Evolutionary conservation across 164 flowering plant genomes (phyloP), one percentile per base, ranked within the genome.

Genomic region (Umbellularia californica): DNA sequence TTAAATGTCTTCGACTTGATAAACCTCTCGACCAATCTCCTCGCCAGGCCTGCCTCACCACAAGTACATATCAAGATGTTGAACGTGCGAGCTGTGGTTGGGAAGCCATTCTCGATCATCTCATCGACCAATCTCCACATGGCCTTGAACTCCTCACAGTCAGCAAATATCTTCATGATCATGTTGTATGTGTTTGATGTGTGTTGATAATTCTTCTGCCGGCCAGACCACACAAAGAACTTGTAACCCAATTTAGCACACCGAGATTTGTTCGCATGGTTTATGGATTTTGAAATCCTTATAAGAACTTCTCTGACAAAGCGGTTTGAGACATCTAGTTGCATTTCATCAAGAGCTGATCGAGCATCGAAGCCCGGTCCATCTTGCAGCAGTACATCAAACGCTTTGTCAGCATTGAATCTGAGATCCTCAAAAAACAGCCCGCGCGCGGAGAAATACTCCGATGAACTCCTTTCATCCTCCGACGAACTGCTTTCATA

Each of bases 91-190:
- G 94, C 95, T 12, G 98, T 90, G 6, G 82, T 82, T 1, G 90
- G 88, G 33, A 79, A 82, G 24, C 95, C 96, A 58, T 88, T 88
- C 76, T 89, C 91, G 55, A 78, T 83, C 99, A 95, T 95, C 80
- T 92, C 96, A 77, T 93, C 93, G 19, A 87, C 80, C 67, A 93
- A 74, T 74, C 93, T 87, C 94, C 91, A 87, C 94, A 95, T 89
- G 3, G 93, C 93, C 79, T 83, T 87, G 63, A 84, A 86, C 81
- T 93, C 92, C 71, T 89, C 89, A 60, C 89, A 82, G 7, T 87
- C 89, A 17, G 96, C 90, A 79, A 93, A 88, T 22, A 95, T 88
- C 78, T 90, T 84, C 96, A 95, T 85, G 41, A 92, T 79, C 74
- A 93, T 66, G 75, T 93, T 90, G 71, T 93, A 95, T 2, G 87